These are phyloP conservation scores for Raphanus sativus DNA, from an alignment of 345 rosid genomes.

Conservation along the genomic window DNA sequence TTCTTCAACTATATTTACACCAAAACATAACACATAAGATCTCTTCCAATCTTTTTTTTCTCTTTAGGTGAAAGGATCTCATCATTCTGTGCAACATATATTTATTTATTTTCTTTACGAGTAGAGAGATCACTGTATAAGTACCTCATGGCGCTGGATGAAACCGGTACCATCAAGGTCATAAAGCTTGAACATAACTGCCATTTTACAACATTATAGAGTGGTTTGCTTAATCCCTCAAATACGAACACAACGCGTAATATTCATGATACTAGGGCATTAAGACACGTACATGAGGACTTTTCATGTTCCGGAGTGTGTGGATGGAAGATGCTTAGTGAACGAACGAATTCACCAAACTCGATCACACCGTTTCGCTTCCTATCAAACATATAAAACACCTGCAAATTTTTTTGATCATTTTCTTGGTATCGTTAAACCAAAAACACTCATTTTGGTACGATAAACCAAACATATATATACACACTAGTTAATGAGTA, in stretches of 20 bases:
- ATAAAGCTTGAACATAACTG: conserved; percentile 58
- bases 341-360: conserved; percentile 67
- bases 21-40: background rate
- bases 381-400: conserved; percentile 64
- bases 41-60: background rate
- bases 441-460: background rate
- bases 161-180: conserved; percentile 63
- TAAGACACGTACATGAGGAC: conserved; percentile 47
- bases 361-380: conserved; percentile 63
- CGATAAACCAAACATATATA: background rate
- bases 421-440: background rate
- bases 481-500: background rate
- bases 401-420: conserved; percentile 26
- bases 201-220: background rate
- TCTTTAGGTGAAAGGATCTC: background rate
- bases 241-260: background rate
- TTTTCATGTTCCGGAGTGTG: conserved; percentile 56
- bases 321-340: conserved; percentile 72
- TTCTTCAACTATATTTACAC: conserved; percentile 54
- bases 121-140: background rate
- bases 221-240: background rate
- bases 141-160: conserved; percentile 59
- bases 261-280: background rate
- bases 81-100: background rate
- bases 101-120: background rate